A percentile compares a stretch with the other conserved stretches of the same genome.
These are phyloP conservation scores for Fraxinus dipetala DNA, from an alignment of 305 asterid species.

Conservation along the genomic window DNA sequence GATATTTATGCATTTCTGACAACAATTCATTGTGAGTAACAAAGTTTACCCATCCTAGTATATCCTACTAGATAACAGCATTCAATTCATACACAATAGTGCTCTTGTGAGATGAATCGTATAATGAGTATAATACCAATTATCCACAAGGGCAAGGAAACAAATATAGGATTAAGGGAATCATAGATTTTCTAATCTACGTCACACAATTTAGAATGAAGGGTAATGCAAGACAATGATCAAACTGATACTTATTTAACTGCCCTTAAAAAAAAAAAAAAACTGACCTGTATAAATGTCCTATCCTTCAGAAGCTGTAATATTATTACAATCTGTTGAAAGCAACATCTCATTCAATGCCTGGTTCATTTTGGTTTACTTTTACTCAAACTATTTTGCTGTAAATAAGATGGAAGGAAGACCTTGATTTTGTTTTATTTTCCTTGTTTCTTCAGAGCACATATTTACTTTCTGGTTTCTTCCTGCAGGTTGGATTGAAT, in stretches of 20 bases:
- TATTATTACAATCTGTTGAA: neutral
- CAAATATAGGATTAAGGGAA: neutral
- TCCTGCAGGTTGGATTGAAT: conserved; percentile 94
- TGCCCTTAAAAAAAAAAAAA: neutral
- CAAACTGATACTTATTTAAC: neutral
- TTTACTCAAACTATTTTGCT: conserved; percentile 4
- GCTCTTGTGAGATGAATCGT: neutral
- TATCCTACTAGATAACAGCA: neutral
- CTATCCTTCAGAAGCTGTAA: neutral
- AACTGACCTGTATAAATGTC: neutral
- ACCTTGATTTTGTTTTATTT: neutral
- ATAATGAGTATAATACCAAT: neutral
- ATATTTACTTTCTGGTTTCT: conserved; percentile 22
- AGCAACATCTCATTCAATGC: neutral
- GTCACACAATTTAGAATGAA: neutral
- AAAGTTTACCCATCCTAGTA: neutral
- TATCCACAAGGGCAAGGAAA: neutral
- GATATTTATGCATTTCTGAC: neutral
- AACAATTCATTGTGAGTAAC: neutral
- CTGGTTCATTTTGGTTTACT: conserved; percentile 3
- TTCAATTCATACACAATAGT: neutral
- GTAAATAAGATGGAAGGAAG: conserved; percentile 11
- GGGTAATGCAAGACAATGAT: neutral
- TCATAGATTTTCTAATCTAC: neutral
- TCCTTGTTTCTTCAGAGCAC: neutral